A percentile compares a stretch with the other conserved stretches of the same genome.
Evolutionary conservation across 805 yeast species (phyloP).

Genomic region (Sporopachydermia quercuum): DNA sequence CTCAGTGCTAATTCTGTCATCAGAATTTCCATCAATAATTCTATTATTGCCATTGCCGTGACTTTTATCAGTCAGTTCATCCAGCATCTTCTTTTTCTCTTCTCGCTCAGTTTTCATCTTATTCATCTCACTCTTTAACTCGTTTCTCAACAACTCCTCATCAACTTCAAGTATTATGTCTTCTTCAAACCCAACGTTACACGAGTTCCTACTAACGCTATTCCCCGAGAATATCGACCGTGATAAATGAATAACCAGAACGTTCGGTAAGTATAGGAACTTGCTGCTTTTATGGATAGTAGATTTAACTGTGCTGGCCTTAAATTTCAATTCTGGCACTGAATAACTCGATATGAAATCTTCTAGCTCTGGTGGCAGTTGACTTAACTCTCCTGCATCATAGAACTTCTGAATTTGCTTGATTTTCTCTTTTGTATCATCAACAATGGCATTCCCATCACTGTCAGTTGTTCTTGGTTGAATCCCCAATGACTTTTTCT

Average conservation of each 20-base stretch:
- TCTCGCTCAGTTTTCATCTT: constrained; percentile 5
- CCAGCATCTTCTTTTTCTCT: constrained; percentile 5
- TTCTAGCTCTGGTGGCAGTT: constrained; percentile 39
- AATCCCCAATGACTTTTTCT: constrained; percentile 10
- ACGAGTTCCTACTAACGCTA: constrained; percentile 56
- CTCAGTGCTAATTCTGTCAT: too few relatives aligned
- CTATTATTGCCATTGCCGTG: too few relatives aligned
- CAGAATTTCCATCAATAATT: too few relatives aligned
- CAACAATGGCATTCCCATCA: too few relatives aligned
- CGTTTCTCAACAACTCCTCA: constrained; percentile 13
- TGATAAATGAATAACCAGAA: constrained; percentile 71
- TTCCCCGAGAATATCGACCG: constrained; percentile 65
- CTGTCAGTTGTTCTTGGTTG: too few relatives aligned
- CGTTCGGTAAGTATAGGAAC: constrained; percentile 50
- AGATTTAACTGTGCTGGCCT: constrained; percentile 34
- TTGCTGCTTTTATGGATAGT: constrained; percentile 52
- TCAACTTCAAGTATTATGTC: constrained; percentile 33
- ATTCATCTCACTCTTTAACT: constrained; percentile 17
- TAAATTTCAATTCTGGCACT: constrained; percentile 23
- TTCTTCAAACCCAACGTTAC: constrained; percentile 55
- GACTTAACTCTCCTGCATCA: constrained; percentile 21
- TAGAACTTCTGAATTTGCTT: constrained; percentile 21
- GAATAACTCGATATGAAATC: constrained; percentile 32
- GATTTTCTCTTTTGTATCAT: constrained; percentile 17
- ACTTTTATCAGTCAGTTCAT: constrained; percentile 12